Percentiles rank a stretch among this genome's conserved stretches.
Conservation (phyloP, 139 green algal species). For the Chlamydomonas schloesseri region DNA sequence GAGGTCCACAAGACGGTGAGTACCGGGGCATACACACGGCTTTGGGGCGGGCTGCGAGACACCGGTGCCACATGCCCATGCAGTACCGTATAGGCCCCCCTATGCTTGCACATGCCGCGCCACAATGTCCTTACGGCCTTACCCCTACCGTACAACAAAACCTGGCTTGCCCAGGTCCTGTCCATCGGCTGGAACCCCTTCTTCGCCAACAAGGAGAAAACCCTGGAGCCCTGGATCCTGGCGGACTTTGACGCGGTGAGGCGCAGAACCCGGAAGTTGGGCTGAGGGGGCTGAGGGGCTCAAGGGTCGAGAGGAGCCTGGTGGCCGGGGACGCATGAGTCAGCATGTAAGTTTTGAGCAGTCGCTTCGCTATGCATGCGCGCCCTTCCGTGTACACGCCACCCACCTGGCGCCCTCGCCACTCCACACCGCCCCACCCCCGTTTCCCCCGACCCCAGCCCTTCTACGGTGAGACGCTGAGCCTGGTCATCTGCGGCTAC, state of each 20-base stretch:
- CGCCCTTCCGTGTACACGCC: no score
- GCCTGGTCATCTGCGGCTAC: constrained; percentile 86
- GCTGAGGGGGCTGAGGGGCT: background rate
- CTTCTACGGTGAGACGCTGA: constrained; percentile 84
- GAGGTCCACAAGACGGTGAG: constrained; percentile 62
- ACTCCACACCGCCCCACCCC: background rate
- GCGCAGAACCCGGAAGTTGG: no score
- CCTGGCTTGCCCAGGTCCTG: constrained; percentile 57
- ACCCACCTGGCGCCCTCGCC: no score
- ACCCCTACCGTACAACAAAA: background rate
- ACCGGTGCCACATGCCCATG: no score
- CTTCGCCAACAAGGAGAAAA: constrained; percentile 83
- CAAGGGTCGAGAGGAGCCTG: background rate
- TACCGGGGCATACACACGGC: background rate
- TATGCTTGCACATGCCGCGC: no score
- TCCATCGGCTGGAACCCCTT: constrained; percentile 92
- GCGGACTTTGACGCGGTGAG: constrained; percentile 79
- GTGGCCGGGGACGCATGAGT: background rate
- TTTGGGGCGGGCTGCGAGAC: background rate
- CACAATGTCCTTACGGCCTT: no score
- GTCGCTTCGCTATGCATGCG: no score
- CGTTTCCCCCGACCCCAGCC: constrained; percentile 48
- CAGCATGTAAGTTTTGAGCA: no score
- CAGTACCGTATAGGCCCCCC: no score
- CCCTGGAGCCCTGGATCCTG: constrained; percentile 85